Evolutionary conservation across 768 basidiomycete genomes (phyloP), one percentile per base, ranked within the genome.

Genomic region (Suillus discolor): DNA sequence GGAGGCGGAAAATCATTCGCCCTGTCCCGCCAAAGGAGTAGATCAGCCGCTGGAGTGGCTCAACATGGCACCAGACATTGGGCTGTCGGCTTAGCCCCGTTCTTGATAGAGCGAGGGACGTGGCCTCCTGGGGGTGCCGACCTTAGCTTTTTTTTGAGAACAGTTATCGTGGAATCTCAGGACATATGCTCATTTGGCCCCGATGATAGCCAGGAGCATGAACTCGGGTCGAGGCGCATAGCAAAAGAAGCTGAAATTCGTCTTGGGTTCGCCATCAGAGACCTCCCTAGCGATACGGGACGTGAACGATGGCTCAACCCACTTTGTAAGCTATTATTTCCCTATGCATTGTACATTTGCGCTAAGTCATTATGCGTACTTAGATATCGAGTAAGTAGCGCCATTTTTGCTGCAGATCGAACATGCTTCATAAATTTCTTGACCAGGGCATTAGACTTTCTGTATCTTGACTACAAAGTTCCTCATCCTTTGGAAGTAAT

Each of bases 51-150:
- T 1, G 71, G 72, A 20, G 76, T 79, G 59, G 62, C 65, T n/a
- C 69, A 68, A 34, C 68, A 61, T 42, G 42, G 66, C 45, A 61
- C 61, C 1, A 67, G 69, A 38, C 79, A 78, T 16, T 87, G 89
- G 87, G 85, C 87, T 1, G 83, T 96, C 7, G 95, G 94, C 2
- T 77, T 97, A 7, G 89, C 91, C 11, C 81, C 88, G 0, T 84
- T 86, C 3, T 76, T 97, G n/a, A 84, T 90, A 44, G 88, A 91
- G 54, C 81, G 89, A 42, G 87, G 87, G 60, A 85, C 83, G 6
- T 97, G 95, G 95, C 95, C 95, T 0, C 95, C 95, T 15, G 89
- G 91, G 20, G 93, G 92, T 6, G 84, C 90, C 3, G 94, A 96
- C 71, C 79, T 97, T 59, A 91, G 92, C 70, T 95, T 91, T 77